Conservation (phyloP, 2,329 filamentous ascomycete species). For the Apiospora malaysiana region DNA sequence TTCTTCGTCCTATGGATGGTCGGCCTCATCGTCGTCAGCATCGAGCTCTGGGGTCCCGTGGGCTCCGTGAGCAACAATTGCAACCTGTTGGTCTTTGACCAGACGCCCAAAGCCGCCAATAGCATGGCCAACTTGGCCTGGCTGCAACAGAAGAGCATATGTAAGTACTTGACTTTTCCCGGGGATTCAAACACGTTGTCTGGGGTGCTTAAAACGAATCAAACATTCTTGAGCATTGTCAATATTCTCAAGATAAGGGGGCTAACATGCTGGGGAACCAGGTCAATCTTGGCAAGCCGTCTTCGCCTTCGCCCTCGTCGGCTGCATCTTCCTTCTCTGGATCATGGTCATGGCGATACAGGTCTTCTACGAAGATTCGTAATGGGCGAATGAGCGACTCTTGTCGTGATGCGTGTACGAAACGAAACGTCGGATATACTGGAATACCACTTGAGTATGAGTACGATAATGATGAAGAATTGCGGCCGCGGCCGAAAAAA, state of each 20-base stretch:
- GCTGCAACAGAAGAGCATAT: slow-evolving; percentile 68
- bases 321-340: slow-evolving; percentile 67
- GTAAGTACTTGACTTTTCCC: slow-evolving; percentile 45
- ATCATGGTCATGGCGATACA: slow-evolving; percentile 72
- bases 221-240: neutral
- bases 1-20: slow-evolving; percentile 73
- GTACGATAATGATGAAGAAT: slow-evolving; percentile 6
- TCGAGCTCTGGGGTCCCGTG: slow-evolving; percentile 67
- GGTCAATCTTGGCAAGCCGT: slow-evolving; percentile 69
- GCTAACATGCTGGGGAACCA: slow-evolving; percentile 32
- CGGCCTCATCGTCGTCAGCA: slow-evolving; percentile 64
- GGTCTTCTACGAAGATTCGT: slow-evolving; percentile 54
- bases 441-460: neutral
- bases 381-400: neutral
- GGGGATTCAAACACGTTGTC: no score
- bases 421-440: neutral
- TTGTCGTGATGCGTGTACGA: neutral
- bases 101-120: slow-evolving; percentile 53
- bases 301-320: slow-evolving; percentile 67
- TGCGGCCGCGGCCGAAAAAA: neutral
- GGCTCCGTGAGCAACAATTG: slow-evolving; percentile 66
- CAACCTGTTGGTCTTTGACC: slow-evolving; percentile 61
- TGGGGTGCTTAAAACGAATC: neutral
- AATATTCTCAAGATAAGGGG: neutral
- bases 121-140: slow-evolving; percentile 64